A percentile compares a stretch with the other conserved stretches of the same genome.
Evolutionary conservation across 768 basidiomycete species (phyloP).

Genomic region (Zangia roseola): DNA sequence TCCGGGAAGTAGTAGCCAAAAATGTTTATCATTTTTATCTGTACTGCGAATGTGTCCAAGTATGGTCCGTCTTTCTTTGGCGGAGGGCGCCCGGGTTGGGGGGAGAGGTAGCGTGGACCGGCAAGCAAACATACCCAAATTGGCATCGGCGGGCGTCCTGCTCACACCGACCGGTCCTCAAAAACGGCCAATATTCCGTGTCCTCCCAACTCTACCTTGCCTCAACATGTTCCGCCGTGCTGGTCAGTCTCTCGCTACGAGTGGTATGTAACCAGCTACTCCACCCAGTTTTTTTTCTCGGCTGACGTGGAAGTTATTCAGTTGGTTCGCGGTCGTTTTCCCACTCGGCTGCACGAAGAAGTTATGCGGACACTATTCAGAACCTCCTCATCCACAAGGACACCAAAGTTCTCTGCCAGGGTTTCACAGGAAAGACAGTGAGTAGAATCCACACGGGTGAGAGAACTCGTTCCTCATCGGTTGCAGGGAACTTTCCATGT

Average conservation of each 20-base stretch:
- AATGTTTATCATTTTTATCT: slow-evolving; percentile 15
- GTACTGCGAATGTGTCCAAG: slow-evolving; percentile 1
- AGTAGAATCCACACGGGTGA: slow-evolving; percentile 17
- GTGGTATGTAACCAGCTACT: slow-evolving; percentile 40
- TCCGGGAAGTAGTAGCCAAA: slow-evolving; percentile 12
- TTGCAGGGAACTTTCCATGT: slow-evolving; percentile 93
- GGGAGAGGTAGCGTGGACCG: too few species aligned
- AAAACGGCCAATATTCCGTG: slow-evolving; percentile 8
- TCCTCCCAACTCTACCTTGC: slow-evolving; percentile 11
- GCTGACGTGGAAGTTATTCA: slow-evolving; percentile 21
- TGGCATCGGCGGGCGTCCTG: slow-evolving; percentile 17
- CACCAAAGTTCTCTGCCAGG: slow-evolving; percentile 89
- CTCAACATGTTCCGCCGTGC: slow-evolving; percentile 55
- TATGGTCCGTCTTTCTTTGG: not conserved
- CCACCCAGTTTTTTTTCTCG: not conserved
- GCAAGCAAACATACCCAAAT: slow-evolving; percentile 27
- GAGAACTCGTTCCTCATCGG: slow-evolving; percentile 4
- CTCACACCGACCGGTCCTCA: slow-evolving; percentile 12
- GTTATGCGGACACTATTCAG: slow-evolving; percentile 85
- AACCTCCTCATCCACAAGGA: slow-evolving; percentile 94
- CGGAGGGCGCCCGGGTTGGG: too few species aligned
- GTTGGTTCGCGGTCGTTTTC: slow-evolving; percentile 81
- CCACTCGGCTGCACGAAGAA: slow-evolving; percentile 65
- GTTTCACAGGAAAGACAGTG: slow-evolving; percentile 96
- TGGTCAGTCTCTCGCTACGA: slow-evolving; percentile 52